Percentiles rank a stretch among this genome's conserved stretches.
Conservation (phyloP, 192 early-diverging fungal species). For the Entomortierella chlamydospora region DNA sequence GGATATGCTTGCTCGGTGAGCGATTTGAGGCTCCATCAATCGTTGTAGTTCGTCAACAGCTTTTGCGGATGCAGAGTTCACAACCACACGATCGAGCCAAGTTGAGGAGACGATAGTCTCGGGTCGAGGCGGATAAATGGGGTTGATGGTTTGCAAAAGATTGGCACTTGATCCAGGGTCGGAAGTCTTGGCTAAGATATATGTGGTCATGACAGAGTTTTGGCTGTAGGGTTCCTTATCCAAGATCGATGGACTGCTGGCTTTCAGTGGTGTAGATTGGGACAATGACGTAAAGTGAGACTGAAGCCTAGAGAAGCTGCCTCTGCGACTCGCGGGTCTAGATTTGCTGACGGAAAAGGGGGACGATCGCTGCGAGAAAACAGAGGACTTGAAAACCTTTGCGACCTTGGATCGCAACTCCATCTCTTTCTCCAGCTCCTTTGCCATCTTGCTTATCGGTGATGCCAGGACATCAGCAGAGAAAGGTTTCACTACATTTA, state of each 20-base stretch:
- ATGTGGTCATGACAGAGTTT: constrained; percentile 56
- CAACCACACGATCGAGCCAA: constrained; percentile 64
- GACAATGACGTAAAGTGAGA: not conserved
- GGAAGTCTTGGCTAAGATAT: constrained; percentile 57
- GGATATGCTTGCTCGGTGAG: not conserved
- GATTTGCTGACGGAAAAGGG: not conserved
- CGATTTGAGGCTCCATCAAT: constrained; percentile 33
- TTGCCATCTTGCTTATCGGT: constrained; percentile 13
- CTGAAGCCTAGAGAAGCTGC: not conserved
- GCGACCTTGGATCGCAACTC: constrained; percentile 5
- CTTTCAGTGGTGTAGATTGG: too few species aligned
- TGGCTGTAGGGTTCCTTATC: constrained; percentile 7
- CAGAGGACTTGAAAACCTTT: not conserved
- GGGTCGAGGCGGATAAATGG: constrained; percentile 51
- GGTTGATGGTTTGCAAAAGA: constrained; percentile 71
- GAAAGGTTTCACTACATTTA: constrained; percentile 54
- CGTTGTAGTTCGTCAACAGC: constrained; percentile 60
- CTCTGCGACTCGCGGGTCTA: not conserved
- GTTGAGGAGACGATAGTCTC: constrained; percentile 54
- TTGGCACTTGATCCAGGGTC: constrained; percentile 15
- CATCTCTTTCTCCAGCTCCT: constrained; percentile 29
- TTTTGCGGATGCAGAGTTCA: constrained; percentile 61
- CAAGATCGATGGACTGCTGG: not conserved
- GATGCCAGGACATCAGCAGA: constrained; percentile 34
- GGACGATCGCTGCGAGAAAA: constrained; percentile 14